phyloP scores from a whole-genome alignment of 2,329 filamentous ascomycete species.

The Lasiodiplodia citricola region DNA sequence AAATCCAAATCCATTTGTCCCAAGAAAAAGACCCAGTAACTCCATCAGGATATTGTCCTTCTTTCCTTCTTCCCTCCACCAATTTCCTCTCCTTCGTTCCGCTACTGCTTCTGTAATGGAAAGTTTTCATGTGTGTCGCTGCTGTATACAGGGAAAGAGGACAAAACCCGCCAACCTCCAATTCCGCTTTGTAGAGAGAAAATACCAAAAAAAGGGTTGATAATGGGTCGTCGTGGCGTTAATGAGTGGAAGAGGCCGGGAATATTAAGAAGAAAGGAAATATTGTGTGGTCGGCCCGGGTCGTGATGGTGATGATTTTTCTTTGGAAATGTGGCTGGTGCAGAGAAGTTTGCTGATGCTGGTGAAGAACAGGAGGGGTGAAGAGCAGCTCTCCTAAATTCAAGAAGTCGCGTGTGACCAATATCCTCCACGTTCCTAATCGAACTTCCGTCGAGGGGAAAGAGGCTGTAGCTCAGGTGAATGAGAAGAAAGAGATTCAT shows the following conservation, averaged over 20 bases:
- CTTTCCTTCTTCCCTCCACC: not conserved
- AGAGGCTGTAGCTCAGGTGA: not conserved
- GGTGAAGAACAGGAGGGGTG: not conserved
- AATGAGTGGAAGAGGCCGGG: not conserved
- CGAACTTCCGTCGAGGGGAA: not conserved
- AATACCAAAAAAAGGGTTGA: not conserved
- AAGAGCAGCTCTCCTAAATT: not conserved
- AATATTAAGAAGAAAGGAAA: not conserved
- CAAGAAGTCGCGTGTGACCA: constrained; percentile 7
- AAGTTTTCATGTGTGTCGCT: not conserved
- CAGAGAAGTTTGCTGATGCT: not conserved
- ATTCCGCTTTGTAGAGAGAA: not conserved
- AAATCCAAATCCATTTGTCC: not conserved
- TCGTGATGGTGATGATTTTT: not conserved
- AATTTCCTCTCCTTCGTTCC: not conserved
- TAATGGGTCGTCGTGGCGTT: not conserved
- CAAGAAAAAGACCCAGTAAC: not conserved
- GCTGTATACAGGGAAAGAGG: not conserved
- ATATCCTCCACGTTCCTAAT: not conserved
- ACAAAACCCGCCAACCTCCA: not conserved
- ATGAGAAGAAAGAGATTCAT: not conserved
- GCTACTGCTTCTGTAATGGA: not conserved
- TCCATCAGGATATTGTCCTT: not conserved
- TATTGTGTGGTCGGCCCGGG: not conserved
- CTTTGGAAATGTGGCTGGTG: not conserved